Conservation (phyloP, 2,329 filamentous ascomycete genomes). For the Colletotrichum chrysophilum region DNA sequence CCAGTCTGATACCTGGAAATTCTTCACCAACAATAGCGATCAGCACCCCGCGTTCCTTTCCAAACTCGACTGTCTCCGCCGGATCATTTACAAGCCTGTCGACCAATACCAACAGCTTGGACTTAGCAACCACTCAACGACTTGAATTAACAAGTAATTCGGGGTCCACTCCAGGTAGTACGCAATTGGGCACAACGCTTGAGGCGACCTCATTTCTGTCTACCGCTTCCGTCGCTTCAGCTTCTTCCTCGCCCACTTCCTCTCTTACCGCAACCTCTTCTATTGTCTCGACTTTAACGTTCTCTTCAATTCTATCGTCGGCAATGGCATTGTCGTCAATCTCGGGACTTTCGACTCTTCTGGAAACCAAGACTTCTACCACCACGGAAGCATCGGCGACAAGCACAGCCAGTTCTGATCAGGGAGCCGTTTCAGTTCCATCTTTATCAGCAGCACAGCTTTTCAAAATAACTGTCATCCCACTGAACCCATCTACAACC, state of each 20-base stretch:
- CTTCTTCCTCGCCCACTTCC: background rate
- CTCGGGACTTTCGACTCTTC: background rate
- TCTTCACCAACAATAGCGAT: background rate
- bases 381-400: background rate
- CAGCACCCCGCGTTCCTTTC: background rate
- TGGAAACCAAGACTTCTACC: background rate
- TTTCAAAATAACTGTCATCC: background rate
- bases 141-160: background rate
- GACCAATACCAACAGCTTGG: background rate
- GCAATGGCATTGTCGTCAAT: background rate
- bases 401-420: background rate
- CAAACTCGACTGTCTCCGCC: background rate
- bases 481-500: background rate
- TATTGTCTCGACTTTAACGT: background rate
- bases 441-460: background rate
- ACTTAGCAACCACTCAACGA: accelerated
- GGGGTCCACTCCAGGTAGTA: background rate
- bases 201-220: background rate
- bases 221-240: background rate
- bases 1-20: background rate
- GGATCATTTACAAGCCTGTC: background rate
- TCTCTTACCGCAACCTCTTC: background rate
- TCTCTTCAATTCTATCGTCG: background rate
- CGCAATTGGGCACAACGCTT: too few relatives aligned
- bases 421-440: background rate